These are phyloP conservation scores for Trichoderma lentiforme DNA, from an alignment of 2,329 filamentous ascomycete genomes.

Conservation along the genomic window DNA sequence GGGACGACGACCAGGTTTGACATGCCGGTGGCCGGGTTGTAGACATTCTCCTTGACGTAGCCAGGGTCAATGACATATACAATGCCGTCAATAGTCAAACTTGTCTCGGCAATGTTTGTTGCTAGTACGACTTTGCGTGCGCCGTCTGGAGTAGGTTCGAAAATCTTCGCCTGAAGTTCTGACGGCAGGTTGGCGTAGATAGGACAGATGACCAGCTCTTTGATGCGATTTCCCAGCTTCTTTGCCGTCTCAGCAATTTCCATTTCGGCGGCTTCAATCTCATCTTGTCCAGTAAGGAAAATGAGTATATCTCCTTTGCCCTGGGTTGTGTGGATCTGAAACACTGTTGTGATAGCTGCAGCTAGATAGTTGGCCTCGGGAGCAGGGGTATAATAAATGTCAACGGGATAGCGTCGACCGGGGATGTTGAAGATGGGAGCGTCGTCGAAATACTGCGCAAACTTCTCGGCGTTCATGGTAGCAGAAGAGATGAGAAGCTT, in stretches of 20 bases:
- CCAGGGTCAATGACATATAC: conserved; percentile 95
- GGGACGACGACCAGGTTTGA: conserved; percentile 87
- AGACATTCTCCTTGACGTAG: conserved; percentile 93
- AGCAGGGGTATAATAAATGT: conserved; percentile 84
- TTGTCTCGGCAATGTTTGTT: conserved; percentile 96
- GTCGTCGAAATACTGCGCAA: conserved; percentile 86
- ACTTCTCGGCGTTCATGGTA: conserved; percentile 91
- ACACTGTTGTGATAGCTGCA: conserved; percentile 87
- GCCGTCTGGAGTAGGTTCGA: conserved; percentile 82
- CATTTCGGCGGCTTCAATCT: conserved; percentile 85
- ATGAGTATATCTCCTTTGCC: conserved; percentile 86
- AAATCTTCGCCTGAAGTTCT: conserved; percentile 88
- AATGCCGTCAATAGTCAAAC: conserved; percentile 92
- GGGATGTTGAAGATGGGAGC: conserved; percentile 94
- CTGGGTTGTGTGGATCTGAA: conserved; percentile 90
- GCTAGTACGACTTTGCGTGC: conserved; percentile 89
- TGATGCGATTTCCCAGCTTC: conserved; percentile 80
- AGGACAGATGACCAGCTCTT: conserved; percentile 84
- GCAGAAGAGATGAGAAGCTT: conserved; percentile 91
- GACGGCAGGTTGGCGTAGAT: conserved; percentile 93
- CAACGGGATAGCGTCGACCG: conserved; percentile 82
- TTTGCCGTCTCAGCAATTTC: conserved; percentile 81
- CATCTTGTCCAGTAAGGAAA: conserved; percentile 93
- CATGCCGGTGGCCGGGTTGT: conserved; percentile 89
- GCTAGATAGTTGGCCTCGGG: conserved; percentile 93